Percentiles rank a stretch among this genome's conserved stretches.
Evolutionary conservation across 176 grass and related monocot species (phyloP).

Genomic region (Avena atlantica): DNA sequence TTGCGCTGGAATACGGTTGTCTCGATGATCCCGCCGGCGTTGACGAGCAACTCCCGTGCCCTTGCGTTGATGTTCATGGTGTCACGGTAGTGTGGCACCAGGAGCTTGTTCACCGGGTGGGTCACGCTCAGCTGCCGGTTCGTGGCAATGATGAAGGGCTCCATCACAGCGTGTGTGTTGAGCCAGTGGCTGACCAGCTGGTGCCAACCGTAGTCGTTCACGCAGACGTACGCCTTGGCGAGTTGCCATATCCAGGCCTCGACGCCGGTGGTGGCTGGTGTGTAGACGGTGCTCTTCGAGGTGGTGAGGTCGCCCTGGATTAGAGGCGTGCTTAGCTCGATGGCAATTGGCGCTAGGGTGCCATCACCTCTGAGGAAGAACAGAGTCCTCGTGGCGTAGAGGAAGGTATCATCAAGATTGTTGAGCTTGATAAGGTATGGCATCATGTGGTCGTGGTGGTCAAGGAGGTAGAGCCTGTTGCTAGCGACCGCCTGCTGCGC

Average conservation of each 20-base stretch:
- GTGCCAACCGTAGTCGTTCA: neutral
- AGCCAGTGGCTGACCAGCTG: conserved; percentile 26
- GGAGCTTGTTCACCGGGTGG: conserved; percentile 8
- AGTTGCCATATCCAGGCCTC: conserved; percentile 18
- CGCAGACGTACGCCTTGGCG: conserved; percentile 8
- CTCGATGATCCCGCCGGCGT: neutral
- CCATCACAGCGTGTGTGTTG: conserved; percentile 13
- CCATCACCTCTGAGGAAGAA: neutral
- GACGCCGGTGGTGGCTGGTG: neutral
- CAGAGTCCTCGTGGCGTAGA: neutral
- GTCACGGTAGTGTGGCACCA: conserved; percentile 7
- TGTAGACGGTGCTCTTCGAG: neutral
- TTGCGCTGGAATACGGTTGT: neutral
- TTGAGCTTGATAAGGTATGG: neutral
- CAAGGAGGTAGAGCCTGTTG: neutral
- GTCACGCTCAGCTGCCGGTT: conserved; percentile 4
- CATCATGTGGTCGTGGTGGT: conserved; percentile 13
- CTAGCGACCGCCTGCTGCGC: neutral
- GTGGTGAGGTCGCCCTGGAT: neutral
- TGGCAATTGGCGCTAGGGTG: neutral
- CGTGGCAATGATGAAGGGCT: neutral
- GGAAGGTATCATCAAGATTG: neutral
- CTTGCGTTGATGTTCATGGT: neutral
- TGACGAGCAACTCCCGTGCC: neutral
- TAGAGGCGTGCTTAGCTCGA: neutral